Conservation (phyloP, 169 alveolate genomes). For the Cyclospora cayetanensis region DNA sequence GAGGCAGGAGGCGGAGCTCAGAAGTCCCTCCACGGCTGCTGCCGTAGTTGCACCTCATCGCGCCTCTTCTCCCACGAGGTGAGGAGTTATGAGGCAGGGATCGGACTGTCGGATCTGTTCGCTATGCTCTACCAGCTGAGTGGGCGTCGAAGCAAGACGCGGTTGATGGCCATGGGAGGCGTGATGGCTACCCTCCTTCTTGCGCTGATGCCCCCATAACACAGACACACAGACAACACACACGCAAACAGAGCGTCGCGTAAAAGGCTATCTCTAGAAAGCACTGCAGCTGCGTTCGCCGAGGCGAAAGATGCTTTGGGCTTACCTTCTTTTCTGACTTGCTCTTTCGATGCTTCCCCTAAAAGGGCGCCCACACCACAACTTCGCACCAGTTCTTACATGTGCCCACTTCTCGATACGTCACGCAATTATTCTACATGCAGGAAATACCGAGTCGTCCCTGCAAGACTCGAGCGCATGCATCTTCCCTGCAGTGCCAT, state of each 20-base stretch:
- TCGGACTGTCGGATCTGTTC: neutral
- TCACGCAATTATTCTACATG: no score
- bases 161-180: neutral
- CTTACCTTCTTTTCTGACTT: constrained; percentile 32
- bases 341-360: constrained; percentile 49
- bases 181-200: constrained; percentile 49
- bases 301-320: no score
- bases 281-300: no score
- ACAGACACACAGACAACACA: neutral
- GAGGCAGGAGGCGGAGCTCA: neutral
- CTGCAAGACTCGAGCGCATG: no score
- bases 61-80: neutral
- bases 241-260: neutral
- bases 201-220: neutral
- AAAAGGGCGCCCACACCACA: no score
- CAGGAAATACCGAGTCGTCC: no score
- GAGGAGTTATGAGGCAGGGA: neutral
- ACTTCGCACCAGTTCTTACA: no score
- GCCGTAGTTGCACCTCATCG: constrained; percentile 14
- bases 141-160: neutral
- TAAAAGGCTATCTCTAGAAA: neutral
- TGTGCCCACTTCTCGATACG: no score
- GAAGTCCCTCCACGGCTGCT: neutral
- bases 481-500: no score
- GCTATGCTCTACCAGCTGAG: neutral